Conservation (phyloP, 768 basidiomycete genomes). For the Boletus pseudo-olivaceus region DNA sequence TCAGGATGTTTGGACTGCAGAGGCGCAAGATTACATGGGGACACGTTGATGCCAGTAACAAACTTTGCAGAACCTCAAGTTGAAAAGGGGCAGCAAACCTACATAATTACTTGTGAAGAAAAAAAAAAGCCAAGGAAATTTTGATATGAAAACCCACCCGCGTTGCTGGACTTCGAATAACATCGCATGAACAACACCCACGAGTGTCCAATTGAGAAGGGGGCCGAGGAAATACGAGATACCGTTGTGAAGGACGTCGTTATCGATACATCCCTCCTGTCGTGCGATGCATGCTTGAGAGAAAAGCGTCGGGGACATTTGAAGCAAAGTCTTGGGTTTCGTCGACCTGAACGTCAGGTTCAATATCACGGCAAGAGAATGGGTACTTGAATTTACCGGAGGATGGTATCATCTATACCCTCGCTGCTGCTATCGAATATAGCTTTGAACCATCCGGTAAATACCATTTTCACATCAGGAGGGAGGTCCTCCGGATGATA, state of each 20-base stretch:
- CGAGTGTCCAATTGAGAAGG: constrained; percentile 75
- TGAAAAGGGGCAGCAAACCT: constrained; percentile 51
- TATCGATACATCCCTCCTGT: constrained; percentile 55
- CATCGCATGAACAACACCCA: constrained; percentile 65
- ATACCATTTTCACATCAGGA: constrained; percentile 42
- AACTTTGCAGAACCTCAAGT: constrained; percentile 61
- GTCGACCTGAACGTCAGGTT: constrained; percentile 50
- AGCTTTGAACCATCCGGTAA: constrained; percentile 67
- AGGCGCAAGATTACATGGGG: constrained; percentile 65
- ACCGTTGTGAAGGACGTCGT: constrained; percentile 67
- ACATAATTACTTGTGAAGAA: background rate
- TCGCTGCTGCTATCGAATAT: constrained; percentile 74
- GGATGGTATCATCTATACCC: constrained; percentile 79
- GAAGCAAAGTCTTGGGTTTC: constrained; percentile 62
- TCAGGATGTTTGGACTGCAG: constrained; percentile 55
- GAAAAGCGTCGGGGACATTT: constrained; percentile 65
- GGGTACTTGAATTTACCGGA: constrained; percentile 42
- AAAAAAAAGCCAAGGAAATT: background rate
- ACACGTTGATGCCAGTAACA: constrained; percentile 61
- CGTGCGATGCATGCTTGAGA: constrained; percentile 53
- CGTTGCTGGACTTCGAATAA: constrained; percentile 55
- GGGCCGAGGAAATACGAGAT: constrained; percentile 73
- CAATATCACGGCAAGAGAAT: background rate
- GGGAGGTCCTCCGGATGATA: constrained; percentile 40
- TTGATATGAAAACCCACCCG: constrained; percentile 39